A percentile compares a stretch with the other conserved stretches of the same genome.
Evolutionary conservation across 1,284 basidiomycete genomes (phyloP).

Genomic region (Mycocalia duriaeana): DNA sequence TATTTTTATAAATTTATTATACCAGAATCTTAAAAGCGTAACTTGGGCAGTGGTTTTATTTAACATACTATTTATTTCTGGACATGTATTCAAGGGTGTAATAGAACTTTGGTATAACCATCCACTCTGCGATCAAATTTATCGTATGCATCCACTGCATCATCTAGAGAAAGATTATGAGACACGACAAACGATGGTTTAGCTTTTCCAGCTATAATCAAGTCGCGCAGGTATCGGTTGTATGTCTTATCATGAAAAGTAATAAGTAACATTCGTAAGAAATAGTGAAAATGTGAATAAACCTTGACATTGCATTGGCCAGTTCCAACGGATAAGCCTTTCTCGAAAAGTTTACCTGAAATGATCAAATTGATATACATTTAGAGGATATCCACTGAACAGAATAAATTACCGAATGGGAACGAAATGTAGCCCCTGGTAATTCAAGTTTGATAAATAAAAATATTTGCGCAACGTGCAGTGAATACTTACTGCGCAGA

Average conservation of each 20-base stretch:
- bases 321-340: constrained; percentile 45
- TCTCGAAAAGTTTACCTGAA: constrained; percentile 46
- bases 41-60: too few relatives aligned
- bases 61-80: too few relatives aligned
- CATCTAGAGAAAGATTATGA: constrained; percentile 41
- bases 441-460: not conserved
- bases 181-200: constrained; percentile 50
- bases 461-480: not conserved
- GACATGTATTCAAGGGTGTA: constrained; percentile 37
- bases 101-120: constrained; percentile 45
- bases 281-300: not conserved
- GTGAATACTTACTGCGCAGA: constrained; percentile 35
- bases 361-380: too few relatives aligned
- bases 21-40: too few relatives aligned
- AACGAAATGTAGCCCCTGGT: constrained; percentile 43
- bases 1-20: too few relatives aligned
- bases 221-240: constrained; percentile 46
- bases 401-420: constrained; percentile 35
- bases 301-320: constrained; percentile 53
- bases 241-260: constrained; percentile 28
- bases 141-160: constrained; percentile 42
- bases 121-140: constrained; percentile 47
- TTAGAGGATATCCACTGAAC: not conserved
- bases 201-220: constrained; percentile 46
- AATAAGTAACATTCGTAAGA: constrained; percentile 1